Percentiles rank a stretch among this genome's conserved stretches.
phyloP scores from a whole-genome alignment of 2,329 filamentous ascomycete species.

The Piedraia hortae region DNA sequence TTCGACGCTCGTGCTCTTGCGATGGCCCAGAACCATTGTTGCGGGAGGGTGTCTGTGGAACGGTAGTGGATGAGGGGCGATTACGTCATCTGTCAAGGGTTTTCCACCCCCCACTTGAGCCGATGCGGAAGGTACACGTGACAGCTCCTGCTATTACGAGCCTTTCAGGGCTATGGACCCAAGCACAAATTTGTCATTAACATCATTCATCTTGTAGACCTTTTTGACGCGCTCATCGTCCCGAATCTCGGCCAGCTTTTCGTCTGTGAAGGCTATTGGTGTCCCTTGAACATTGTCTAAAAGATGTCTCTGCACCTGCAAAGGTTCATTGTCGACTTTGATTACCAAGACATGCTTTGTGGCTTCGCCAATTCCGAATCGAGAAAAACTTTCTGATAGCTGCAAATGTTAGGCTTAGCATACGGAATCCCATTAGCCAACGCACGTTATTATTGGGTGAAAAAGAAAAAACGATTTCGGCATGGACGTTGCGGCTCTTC shows the following conservation, averaged over 20 bases:
- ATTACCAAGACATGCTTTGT: constrained; percentile 52
- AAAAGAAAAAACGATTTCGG: constrained; percentile 58
- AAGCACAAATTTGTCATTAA: constrained; percentile 39
- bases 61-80: neutral
- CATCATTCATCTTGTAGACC: constrained; percentile 53
- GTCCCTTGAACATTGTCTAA: constrained; percentile 32
- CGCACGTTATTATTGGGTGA: constrained; percentile 51
- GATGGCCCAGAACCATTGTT: constrained; percentile 21
- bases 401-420: constrained; percentile 14
- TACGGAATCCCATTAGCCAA: neutral
- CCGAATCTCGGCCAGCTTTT: constrained; percentile 27
- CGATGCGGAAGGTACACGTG: too few relatives aligned
- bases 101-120: neutral
- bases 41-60: too few relatives aligned
- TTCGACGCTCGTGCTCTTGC: constrained; percentile 21
- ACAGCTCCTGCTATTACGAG: too few relatives aligned
- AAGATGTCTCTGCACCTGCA: constrained; percentile 30
- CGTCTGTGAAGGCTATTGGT: constrained; percentile 31
- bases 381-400: constrained; percentile 79
- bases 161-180: constrained; percentile 56
- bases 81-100: neutral
- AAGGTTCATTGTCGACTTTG: constrained; percentile 34
- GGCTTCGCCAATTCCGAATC: constrained; percentile 49
- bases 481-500: constrained; percentile 65
- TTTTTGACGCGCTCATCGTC: constrained; percentile 50